phyloP scores from a whole-genome alignment of 495 filamentous ascomycete genomes.

The Tuber brumale region DNA sequence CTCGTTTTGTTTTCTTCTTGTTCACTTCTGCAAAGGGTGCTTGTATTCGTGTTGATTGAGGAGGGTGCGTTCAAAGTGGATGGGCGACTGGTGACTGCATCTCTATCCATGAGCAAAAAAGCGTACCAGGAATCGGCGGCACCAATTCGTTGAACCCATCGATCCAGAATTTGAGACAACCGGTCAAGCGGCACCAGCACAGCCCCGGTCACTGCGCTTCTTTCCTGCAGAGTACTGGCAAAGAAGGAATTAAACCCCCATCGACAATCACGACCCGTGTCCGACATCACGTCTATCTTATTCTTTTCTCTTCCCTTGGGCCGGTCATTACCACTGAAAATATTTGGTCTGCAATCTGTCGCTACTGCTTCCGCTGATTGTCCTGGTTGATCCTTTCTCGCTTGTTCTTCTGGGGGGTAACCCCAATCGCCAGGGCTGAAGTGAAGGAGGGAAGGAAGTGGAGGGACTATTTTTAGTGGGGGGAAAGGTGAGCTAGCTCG shows the following conservation, averaged over 20 bases:
- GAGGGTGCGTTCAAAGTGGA: not conserved
- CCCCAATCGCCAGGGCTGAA: conserved; percentile 17
- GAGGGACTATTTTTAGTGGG: conserved; percentile 34
- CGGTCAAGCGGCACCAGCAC: not conserved
- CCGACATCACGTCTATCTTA: not conserved
- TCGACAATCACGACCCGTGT: not conserved
- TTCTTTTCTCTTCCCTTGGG: not conserved
- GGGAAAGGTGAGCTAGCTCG: conserved; percentile 31
- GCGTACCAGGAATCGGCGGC: not conserved
- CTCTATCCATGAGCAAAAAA: not conserved
- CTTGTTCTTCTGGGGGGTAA: not conserved
- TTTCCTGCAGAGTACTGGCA: not conserved
- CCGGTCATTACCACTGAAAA: not conserved
- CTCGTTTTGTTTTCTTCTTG: not conserved
- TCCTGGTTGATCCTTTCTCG: not conserved
- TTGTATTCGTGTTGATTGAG: not conserved
- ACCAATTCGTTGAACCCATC: not conserved
- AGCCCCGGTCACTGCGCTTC: not conserved
- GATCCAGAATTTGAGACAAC: not conserved
- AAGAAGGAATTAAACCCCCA: not conserved
- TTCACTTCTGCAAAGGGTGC: not conserved
- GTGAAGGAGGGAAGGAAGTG: conserved; percentile 18
- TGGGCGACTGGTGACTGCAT: not conserved
- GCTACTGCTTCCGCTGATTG: not conserved
- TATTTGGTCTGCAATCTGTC: not conserved